Base-by-base conservation (phyloP, 139 green algal species). In the Pleodorina starrii region DNA sequence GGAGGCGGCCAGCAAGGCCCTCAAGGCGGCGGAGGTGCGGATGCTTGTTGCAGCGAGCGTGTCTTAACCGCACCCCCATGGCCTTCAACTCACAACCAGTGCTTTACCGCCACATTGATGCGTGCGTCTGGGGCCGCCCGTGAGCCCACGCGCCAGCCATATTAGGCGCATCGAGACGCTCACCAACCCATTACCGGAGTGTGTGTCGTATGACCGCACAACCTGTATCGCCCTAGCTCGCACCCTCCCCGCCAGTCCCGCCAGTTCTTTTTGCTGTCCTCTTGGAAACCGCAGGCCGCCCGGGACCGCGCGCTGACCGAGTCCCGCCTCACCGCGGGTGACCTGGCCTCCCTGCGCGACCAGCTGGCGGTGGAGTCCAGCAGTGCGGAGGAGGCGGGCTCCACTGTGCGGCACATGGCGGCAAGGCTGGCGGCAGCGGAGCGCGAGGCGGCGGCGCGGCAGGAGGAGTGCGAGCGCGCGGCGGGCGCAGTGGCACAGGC, bases 391-490 rank as follows among this genome's bases (percentile, higher is more conserved):
- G 59, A 91, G 51, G 87, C 87, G 36, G 87, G 91, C 60, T 42
- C 59, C 19, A 51, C 59, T 0, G 84, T 60, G 10, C 69, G 83
- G 17, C 60, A 69, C 43, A 29, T 92, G 88, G 68, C 87, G 57
- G 27, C 46, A 29, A 60, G 84, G 46, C 57, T 91, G 60, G 78
- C 60, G 72, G 84, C 54, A 1, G 77, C 75, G 73, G 74, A 89
- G 50, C 63, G 60, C 42, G 71, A 90, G 79, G 69, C 87, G 32
- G 91, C 87, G 3, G 82, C 82, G n/a, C 25, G 86, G 86, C 85
- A 93, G 86, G 90, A 91, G 86, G 90, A 90, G 86, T 23, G 57
- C 16, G 74, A 89, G 78, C 66, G 54, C 0, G 50, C 42, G 42
- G 80, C 42, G 57, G 51, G 32, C 0, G 79, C 73, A 17, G 91